Evolutionary conservation across 352 stramenopile genomes (phyloP).

Genomic region (Pythium coloratum): DNA sequence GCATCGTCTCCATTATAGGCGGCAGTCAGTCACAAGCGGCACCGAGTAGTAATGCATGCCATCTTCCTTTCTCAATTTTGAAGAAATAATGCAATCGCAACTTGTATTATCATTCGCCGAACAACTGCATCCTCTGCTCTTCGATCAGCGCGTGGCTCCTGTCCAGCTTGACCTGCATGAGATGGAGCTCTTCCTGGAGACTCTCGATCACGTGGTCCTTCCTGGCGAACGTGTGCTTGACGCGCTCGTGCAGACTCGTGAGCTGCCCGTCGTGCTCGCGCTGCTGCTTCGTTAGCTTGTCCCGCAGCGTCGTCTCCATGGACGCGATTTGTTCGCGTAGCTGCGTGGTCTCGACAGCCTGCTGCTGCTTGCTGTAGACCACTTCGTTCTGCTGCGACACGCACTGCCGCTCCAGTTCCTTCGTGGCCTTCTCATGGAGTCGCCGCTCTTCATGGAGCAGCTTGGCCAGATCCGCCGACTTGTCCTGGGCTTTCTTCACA

Average conservation of each 20-base stretch:
- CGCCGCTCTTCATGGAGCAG: conserved; percentile 63
- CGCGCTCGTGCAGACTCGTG: conserved; percentile 63
- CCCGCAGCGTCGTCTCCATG: conserved; percentile 40
- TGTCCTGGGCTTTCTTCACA: conserved; percentile 45
- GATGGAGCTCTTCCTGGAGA: conserved; percentile 66
- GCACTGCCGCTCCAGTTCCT: conserved; percentile 51
- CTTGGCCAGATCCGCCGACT: conserved; percentile 48
- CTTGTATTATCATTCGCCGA: conserved; percentile 35
- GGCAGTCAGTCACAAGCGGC: neutral
- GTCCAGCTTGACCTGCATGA: conserved; percentile 73
- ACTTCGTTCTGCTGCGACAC: conserved; percentile 40
- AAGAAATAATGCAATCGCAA: neutral
- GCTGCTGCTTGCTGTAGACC: conserved; percentile 44
- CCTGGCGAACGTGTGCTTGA: conserved; percentile 60
- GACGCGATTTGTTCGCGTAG: conserved; percentile 49
- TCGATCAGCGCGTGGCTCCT: conserved; percentile 77
- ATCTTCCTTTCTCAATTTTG: conserved; percentile 8
- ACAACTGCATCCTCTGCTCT: conserved; percentile 71
- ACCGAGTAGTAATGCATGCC: neutral
- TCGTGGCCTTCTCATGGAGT: conserved; percentile 40
- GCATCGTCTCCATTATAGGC: neutral
- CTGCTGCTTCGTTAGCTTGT: conserved; percentile 45
- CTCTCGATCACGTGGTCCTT: conserved; percentile 71
- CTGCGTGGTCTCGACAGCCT: conserved; percentile 39
- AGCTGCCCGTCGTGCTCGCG: conserved; percentile 59